Conservation (phyloP, 805 yeast genomes). For the Spathaspora hagerdaliae region DNA sequence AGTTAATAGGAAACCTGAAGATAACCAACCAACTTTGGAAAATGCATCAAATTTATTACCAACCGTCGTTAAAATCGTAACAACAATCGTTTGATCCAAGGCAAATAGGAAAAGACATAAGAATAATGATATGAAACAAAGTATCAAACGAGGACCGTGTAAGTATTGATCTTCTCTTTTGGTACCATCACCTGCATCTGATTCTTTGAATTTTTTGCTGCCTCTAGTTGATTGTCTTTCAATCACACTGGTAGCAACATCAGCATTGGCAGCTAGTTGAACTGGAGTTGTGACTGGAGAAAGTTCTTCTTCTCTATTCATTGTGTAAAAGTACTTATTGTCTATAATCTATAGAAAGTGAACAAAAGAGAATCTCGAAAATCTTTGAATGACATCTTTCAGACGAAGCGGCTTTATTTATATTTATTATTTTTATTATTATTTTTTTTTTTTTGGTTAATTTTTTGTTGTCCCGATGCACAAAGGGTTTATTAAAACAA, state of each 20-base stretch:
- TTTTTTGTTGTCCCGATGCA: too few species aligned
- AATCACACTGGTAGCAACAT: background rate
- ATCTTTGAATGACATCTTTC: too few species aligned
- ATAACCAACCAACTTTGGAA: conserved; percentile 34
- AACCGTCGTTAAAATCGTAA: conserved; percentile 29
- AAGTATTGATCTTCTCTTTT: conserved; percentile 34
- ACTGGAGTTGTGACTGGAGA: background rate
- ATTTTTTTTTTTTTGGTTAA: too few species aligned
- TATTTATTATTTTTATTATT: too few species aligned
- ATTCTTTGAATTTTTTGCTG: conserved; percentile 6
- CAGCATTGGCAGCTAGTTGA: background rate
- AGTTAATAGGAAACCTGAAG: conserved; percentile 33
- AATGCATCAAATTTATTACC: conserved; percentile 33
- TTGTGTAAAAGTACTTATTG: background rate
- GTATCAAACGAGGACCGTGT: conserved; percentile 20
- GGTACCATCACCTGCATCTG: conserved; percentile 40
- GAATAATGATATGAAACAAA: conserved; percentile 25
- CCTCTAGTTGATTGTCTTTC: background rate
- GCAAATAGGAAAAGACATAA: conserved; percentile 31
- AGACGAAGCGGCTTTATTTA: too few species aligned
- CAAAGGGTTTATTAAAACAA: too few species aligned
- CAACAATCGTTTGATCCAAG: conserved; percentile 38
- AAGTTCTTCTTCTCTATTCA: background rate
- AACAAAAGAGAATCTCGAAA: too few species aligned
- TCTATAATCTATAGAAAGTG: too few species aligned